Base-by-base conservation (phyloP, 2,329 filamentous ascomycete species). In the Aspergillus glaucus region DNA sequence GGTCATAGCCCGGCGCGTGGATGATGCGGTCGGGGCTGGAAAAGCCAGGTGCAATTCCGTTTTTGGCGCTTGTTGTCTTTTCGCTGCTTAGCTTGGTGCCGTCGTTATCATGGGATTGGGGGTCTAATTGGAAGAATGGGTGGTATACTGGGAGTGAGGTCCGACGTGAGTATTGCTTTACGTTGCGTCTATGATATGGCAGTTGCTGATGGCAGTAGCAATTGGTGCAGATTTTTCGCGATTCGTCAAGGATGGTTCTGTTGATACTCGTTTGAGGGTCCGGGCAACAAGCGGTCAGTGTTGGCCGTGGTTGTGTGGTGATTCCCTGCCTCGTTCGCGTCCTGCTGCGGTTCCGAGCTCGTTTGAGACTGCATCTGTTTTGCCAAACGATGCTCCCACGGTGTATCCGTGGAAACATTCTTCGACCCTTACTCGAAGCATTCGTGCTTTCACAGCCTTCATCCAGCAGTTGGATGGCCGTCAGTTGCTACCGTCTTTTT, bases 21-120 rank as follows among this genome's bases (percentile, higher is more conserved):
- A 67, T 54, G 44, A 68, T 68, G 65, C 60, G 63, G 53, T 62
- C 63, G 49, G 63, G 63, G 45, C 48, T 68, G 46, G 57, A 58
- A 45, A 66, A 64, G 59, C 57, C 63, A 49, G 62, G 62, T 53
- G 60, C 64, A 40, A 58, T 67, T 47, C 62, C 65, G 50, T 61
- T 67, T 45, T 55, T 68, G 28, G 60, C 57, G 44, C 51, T 68
- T 47, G 36, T 67, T 46, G 48, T 66, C 37, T 65, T 68, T 47
- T 62, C 62, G 42, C 54, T 68, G 32, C 55, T 68, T 46, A 67
- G 59, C 26, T 48, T 68, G 47, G 62, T 63, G 34, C 63, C 64
- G 40, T 65, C 64, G n/a, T 46, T 67, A 19, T 59, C 62, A 39
- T 63, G 56, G 30, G 54, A 60, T 41, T 62, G 60, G 59, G 58